Evolutionary conservation across 495 filamentous ascomycete genomes (phyloP).

Genomic region (Penicillium canescens): DNA sequence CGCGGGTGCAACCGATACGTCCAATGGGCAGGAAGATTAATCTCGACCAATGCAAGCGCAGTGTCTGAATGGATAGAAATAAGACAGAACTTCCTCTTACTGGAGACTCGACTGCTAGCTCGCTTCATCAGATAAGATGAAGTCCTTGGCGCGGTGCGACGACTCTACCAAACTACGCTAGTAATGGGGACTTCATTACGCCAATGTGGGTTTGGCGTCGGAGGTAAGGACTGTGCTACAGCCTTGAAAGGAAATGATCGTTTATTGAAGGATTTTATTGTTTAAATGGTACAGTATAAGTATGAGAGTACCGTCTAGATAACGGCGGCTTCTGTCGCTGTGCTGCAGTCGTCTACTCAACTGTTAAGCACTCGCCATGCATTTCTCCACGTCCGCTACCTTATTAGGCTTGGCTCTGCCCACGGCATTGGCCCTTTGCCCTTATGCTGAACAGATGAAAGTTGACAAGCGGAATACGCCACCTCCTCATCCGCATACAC

Average conservation of each 20-base stretch:
- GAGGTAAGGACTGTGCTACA: neutral
- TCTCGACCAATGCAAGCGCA: neutral
- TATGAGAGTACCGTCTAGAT: neutral
- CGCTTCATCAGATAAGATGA: constrained; percentile 8
- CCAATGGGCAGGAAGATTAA: neutral
- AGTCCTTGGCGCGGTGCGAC: neutral
- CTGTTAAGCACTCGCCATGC: neutral
- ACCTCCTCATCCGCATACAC: neutral
- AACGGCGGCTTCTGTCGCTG: neutral
- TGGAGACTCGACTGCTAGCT: neutral
- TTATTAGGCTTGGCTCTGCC: constrained; percentile 1
- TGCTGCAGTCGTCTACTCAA: neutral
- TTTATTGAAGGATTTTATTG: neutral
- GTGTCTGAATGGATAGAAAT: neutral
- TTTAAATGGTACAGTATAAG: neutral
- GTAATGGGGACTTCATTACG: constrained; percentile 3
- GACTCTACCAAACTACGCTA: neutral
- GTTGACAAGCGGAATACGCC: constrained; percentile 2
- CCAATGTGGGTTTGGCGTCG: constrained; percentile 1
- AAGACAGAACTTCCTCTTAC: neutral
- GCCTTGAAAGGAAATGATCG: neutral
- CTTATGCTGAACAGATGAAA: constrained; percentile 6
- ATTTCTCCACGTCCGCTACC: neutral
- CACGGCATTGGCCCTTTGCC: constrained; percentile 5
- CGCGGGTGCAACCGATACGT: neutral